Conservation (phyloP, 495 filamentous ascomycete genomes). For the Polyplosphaeria fusca region DNA sequence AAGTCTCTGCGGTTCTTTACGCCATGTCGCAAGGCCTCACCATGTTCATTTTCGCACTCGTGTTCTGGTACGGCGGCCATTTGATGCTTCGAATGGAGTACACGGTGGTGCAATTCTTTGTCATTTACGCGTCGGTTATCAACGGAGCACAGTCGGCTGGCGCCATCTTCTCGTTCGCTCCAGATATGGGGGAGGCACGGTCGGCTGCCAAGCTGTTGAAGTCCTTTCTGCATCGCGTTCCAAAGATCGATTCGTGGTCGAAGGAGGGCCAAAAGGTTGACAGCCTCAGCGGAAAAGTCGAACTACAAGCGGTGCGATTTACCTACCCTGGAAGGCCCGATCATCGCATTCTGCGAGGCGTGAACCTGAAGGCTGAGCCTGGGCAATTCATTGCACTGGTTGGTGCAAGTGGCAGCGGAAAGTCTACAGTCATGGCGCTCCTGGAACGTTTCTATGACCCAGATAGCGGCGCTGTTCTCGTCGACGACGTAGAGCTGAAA, state of each 20-base stretch:
- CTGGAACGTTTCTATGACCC: conserved; percentile 40
- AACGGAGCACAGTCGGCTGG: conserved; percentile 83
- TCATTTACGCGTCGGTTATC: conserved; percentile 75
- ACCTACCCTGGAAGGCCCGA: conserved; percentile 33
- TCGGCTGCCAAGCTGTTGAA: conserved; percentile 74
- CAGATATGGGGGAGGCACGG: conserved; percentile 85
- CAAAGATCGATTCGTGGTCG: conserved; percentile 81
- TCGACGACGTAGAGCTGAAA: conserved; percentile 29
- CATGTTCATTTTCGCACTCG: conserved; percentile 82
- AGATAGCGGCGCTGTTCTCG: conserved; percentile 23
- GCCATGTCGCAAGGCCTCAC: conserved; percentile 73
- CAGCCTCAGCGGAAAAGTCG: conserved; percentile 22
- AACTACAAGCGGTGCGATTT: conserved; percentile 35
- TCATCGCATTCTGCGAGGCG: conserved; percentile 25
- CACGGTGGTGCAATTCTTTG: conserved; percentile 77
- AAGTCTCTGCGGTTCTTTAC: conserved; percentile 70
- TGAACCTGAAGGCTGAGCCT: conserved; percentile 34
- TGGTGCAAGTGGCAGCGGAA: conserved; percentile 37
- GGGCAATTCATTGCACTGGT: conserved; percentile 38
- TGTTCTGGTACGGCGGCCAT: conserved; percentile 89
- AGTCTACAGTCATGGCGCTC: conserved; percentile 35
- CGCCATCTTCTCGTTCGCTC: conserved; percentile 80
- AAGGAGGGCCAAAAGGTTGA: conserved; percentile 25
- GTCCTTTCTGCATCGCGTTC: conserved; percentile 72
- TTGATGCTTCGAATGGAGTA: conserved; percentile 68